Evolutionary conservation across 257 asterid species (phyloP).

Genomic region (Galeopsis tetrahit): DNA sequence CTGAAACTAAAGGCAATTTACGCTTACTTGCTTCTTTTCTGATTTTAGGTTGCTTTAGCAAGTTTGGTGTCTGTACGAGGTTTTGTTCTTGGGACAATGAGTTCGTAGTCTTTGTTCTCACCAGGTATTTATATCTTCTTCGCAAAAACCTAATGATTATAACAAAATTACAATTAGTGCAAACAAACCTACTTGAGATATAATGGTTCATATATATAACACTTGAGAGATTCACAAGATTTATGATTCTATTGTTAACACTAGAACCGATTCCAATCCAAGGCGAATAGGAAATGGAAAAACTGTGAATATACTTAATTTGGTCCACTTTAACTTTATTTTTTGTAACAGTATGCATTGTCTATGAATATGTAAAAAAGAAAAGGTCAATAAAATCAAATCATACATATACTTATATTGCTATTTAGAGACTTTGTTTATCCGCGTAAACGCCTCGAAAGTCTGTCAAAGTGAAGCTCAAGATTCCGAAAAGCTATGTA

Average conservation of each 20-base stretch:
- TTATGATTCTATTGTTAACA: too few relatives aligned
- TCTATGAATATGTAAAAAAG: too few relatives aligned
- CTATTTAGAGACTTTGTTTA: too few relatives aligned
- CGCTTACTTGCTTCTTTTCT: constrained; percentile 41
- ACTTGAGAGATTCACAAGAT: not conserved
- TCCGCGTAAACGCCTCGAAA: too few relatives aligned
- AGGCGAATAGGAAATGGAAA: not conserved
- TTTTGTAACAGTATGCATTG: too few relatives aligned
- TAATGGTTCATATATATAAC: not conserved
- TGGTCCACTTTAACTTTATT: too few relatives aligned
- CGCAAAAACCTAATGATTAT: constrained; percentile 59
- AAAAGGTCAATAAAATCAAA: too few relatives aligned
- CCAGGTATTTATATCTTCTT: constrained; percentile 53
- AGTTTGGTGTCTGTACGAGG: constrained; percentile 21
- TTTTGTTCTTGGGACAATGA: constrained; percentile 38
- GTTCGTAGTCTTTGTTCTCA: constrained; percentile 39
- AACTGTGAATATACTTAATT: too few relatives aligned
- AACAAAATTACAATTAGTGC: not conserved
- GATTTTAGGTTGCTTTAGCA: constrained; percentile 35
- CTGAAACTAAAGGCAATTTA: constrained; percentile 48
- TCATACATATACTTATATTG: too few relatives aligned
- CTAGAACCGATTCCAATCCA: too few relatives aligned
- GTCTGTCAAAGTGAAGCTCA: not conserved
- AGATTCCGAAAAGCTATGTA: constrained; percentile 9
- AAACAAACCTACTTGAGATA: not conserved